Conservation (phyloP, 352 stramenopile species). For the Phytophthora quininea region DNA sequence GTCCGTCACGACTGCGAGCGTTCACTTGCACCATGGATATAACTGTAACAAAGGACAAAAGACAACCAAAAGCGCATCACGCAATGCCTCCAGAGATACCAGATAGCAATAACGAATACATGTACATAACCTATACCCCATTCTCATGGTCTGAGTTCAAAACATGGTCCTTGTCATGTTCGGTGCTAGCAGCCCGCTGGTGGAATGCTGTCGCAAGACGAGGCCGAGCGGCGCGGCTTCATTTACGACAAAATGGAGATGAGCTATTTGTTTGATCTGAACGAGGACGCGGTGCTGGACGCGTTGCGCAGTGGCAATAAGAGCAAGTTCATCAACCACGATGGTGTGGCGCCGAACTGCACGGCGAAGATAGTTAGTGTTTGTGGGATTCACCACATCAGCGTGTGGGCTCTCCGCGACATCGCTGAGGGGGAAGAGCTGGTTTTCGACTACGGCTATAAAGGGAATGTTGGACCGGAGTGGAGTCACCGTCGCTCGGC, state of each 20-base stretch:
- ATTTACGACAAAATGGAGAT: conserved; percentile 85
- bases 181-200: too few relatives aligned
- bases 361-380: conserved; percentile 76
- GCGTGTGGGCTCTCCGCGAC: conserved; percentile 82
- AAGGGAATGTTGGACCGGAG: conserved; percentile 56
- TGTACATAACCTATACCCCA: too few relatives aligned
- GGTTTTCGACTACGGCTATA: conserved; percentile 71
- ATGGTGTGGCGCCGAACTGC: conserved; percentile 66
- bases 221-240: conserved; percentile 63
- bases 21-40: too few relatives aligned
- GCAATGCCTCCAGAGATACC: too few relatives aligned
- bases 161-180: too few relatives aligned
- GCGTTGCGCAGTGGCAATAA: conserved; percentile 92
- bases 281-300: conserved; percentile 88
- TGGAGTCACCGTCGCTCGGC: conserved; percentile 47
- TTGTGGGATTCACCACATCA: conserved; percentile 90
- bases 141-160: too few relatives aligned
- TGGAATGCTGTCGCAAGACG: conserved; percentile 64
- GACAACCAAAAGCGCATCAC: too few relatives aligned
- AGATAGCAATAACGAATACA: too few relatives aligned
- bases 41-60: too few relatives aligned
- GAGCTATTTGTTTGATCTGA: conserved; percentile 93
- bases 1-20: too few relatives aligned
- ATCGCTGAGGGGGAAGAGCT: conserved; percentile 79
- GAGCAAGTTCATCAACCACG: conserved; percentile 90